A percentile compares a stretch with the other conserved stretches of the same genome.
These are phyloP conservation scores for Aspergillus amoenus DNA, from an alignment of 2,329 filamentous ascomycete genomes.

Conservation along the genomic window DNA sequence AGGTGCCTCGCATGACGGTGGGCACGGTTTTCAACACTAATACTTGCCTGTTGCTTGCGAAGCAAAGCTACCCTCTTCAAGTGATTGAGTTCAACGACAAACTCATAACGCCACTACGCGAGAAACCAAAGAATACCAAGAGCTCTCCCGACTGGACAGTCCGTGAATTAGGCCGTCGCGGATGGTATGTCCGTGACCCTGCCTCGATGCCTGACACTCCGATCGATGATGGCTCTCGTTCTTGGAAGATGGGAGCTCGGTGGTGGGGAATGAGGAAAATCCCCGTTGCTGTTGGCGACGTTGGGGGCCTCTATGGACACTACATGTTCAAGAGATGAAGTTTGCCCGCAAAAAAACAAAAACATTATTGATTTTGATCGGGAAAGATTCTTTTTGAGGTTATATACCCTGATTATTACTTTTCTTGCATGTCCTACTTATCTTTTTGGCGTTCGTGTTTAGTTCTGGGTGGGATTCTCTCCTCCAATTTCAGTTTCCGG, in stretches of 20 bases:
- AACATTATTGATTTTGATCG: conserved; percentile 13
- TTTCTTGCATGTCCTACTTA: conserved; percentile 11
- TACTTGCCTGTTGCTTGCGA: conserved; percentile 57
- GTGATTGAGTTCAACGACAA: conserved; percentile 74
- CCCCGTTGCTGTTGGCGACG: conserved; percentile 55
- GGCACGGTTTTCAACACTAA: conserved; percentile 59
- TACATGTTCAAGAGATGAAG: conserved; percentile 59
- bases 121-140: conserved; percentile 57
- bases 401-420: conserved; percentile 14
- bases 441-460: conserved; percentile 8
- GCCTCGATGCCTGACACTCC: conserved; percentile 31
- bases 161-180: conserved; percentile 66
- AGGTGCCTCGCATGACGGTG: conserved; percentile 59
- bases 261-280: conserved; percentile 81
- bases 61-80: conserved; percentile 65
- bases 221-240: conserved; percentile 57
- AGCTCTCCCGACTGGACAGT: conserved; percentile 67
- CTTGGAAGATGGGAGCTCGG: conserved; percentile 82
- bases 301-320: conserved; percentile 59
- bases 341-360: background rate
- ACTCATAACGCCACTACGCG: conserved; percentile 63
- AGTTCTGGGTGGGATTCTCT: conserved; percentile 14
- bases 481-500: conserved; percentile 12
- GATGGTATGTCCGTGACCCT: conserved; percentile 61
- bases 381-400: conserved; percentile 5